Evolutionary conservation across 805 yeast genomes (phyloP).

Genomic region (Yarrowia sp.): DNA sequence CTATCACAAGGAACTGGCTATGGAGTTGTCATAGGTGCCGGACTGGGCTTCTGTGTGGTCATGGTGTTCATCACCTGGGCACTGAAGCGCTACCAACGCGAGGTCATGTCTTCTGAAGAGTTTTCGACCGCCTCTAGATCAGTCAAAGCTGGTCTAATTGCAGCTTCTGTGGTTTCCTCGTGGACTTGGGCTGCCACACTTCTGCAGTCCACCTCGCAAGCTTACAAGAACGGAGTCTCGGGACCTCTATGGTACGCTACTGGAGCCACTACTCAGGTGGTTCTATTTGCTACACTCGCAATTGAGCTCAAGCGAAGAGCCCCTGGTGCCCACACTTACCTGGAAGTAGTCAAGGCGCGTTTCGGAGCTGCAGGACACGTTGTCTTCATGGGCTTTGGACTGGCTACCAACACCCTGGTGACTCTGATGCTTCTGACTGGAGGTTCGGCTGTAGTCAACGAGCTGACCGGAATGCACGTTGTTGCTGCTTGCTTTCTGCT

Average conservation of each 20-base stretch:
- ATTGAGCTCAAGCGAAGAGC: conserved; percentile 88
- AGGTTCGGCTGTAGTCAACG: conserved; percentile 53
- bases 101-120: conserved; percentile 89
- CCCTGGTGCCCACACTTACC: conserved; percentile 89
- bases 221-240: conserved; percentile 67
- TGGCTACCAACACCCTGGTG: conserved; percentile 76
- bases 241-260: conserved; percentile 90
- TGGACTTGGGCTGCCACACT: conserved; percentile 95
- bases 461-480: conserved; percentile 76
- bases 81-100: conserved; percentile 79
- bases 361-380: no score
- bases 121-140: conserved; percentile 92
- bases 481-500: conserved; percentile 77
- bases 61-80: conserved; percentile 79
- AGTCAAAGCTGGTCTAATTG: conserved; percentile 81
- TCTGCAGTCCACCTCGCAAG: conserved; percentile 75
- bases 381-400: no score
- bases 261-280: conserved; percentile 89
- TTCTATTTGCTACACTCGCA: conserved; percentile 84
- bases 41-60: conserved; percentile 64
- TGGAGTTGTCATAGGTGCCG: conserved; percentile 79
- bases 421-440: conserved; percentile 51
- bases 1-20: no score
- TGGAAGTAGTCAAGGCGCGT: conserved; percentile 66
- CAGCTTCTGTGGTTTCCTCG: conserved; percentile 89